These are phyloP conservation scores for Chenopodium berlandieri DNA, from an alignment of 148 eudicot species.

Conservation along the genomic window DNA sequence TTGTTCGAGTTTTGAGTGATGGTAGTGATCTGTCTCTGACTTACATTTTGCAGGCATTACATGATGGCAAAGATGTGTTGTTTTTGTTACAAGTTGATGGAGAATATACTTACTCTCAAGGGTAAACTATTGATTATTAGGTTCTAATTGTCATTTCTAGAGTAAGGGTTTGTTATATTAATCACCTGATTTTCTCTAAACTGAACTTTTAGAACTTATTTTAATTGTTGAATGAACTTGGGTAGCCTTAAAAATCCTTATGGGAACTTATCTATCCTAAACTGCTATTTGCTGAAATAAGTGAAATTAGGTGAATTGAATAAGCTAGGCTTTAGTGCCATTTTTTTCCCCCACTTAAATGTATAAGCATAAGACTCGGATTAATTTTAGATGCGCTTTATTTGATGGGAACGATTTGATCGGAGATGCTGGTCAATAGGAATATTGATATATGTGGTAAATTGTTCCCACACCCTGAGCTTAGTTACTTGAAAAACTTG, in stretches of 20 bases:
- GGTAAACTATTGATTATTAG: constrained; percentile 36
- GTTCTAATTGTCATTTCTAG: no score
- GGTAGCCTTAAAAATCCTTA: no score
- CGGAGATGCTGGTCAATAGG: background rate
- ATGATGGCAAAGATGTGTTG: constrained; percentile 77
- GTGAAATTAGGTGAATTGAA: no score
- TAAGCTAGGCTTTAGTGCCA: no score
- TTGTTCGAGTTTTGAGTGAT: background rate
- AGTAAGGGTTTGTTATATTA: no score
- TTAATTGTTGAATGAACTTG: no score
- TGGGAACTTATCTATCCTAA: no score
- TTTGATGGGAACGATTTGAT: background rate
- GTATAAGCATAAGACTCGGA: background rate
- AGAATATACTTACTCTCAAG: constrained; percentile 63
- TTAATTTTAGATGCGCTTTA: background rate
- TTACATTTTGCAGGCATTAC: constrained; percentile 53
- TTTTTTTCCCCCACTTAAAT: background rate
- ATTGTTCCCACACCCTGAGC: background rate
- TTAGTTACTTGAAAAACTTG: background rate
- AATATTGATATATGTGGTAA: background rate
- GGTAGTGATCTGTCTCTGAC: background rate
- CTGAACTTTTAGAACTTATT: no score
- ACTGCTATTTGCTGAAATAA: no score
- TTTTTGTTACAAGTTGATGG: constrained; percentile 84
- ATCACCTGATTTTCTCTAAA: no score